These are phyloP conservation scores for Monilinia fructicola DNA, from an alignment of 2,329 filamentous ascomycete species.

Conservation along the genomic window DNA sequence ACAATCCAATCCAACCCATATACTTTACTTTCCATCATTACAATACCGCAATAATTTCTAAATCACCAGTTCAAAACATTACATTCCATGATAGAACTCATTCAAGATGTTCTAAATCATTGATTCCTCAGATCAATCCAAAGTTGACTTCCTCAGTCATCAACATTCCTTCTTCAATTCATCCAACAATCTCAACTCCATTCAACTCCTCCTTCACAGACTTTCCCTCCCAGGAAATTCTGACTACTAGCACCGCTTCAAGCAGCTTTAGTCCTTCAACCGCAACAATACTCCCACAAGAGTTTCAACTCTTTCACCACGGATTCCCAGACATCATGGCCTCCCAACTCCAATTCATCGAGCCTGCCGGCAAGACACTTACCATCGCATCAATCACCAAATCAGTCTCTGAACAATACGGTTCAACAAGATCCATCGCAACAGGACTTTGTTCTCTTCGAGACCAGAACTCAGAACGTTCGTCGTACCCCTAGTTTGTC, in stretches of 20 bases:
- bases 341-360: conserved; percentile 62
- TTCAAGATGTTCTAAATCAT: conserved; percentile 21
- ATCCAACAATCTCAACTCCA: conserved; percentile 12
- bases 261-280: conserved; percentile 57
- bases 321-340: conserved; percentile 79
- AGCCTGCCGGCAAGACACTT: conserved; percentile 58
- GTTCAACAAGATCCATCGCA: conserved; percentile 23
- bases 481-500: conserved; percentile 41
- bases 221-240: conserved; percentile 58
- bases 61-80: background rate
- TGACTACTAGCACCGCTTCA: conserved; percentile 66
- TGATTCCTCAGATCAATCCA: conserved; percentile 9
- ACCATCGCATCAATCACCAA: conserved; percentile 53
- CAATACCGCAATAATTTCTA: background rate
- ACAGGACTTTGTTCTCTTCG: conserved; percentile 67
- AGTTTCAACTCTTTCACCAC: conserved; percentile 77
- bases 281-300: conserved; percentile 62
- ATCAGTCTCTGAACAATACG: conserved; percentile 23
- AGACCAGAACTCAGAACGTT: conserved; percentile 37
- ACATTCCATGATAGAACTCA: background rate
- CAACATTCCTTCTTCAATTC: conserved; percentile 15
- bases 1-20: background rate
- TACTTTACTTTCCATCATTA: no score
- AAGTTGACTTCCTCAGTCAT: conserved; percentile 19
- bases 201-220: conserved; percentile 53